A percentile compares a stretch with the other conserved stretches of the same genome.
These are phyloP conservation scores for Xanthoconium stramineum DNA, from an alignment of 768 basidiomycete genomes.

Conservation along the genomic window DNA sequence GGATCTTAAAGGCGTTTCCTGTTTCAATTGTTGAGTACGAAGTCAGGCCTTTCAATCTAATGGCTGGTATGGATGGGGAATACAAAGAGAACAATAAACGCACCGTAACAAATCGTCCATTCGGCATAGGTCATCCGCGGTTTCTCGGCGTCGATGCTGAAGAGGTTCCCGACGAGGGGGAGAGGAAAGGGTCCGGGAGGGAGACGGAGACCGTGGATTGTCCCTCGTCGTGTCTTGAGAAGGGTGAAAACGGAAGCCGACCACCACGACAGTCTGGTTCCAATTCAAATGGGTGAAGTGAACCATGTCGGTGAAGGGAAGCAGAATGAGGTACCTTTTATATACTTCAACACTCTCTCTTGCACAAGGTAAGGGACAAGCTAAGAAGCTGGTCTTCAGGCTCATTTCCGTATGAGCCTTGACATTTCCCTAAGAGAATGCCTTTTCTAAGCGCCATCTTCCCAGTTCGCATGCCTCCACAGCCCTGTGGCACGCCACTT, in stretches of 20 bases:
- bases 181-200: slow-evolving; percentile 20
- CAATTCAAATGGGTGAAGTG: background rate
- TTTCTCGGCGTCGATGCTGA: slow-evolving; percentile 14
- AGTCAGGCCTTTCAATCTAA: too few relatives aligned
- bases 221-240: slow-evolving; percentile 1
- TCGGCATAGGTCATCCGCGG: slow-evolving; percentile 21
- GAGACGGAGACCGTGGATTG: background rate
- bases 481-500: too few relatives aligned
- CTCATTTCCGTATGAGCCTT: too few relatives aligned
- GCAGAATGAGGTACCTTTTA: background rate
- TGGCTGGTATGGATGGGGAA: too few relatives aligned
- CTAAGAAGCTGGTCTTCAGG: too few relatives aligned
- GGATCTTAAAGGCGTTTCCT: slow-evolving; percentile 23
- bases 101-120: slow-evolving; percentile 21
- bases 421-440: too few relatives aligned
- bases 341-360: background rate
- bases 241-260: background rate
- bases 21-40: background rate
- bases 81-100: background rate
- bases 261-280: background rate
- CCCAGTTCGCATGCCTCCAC: too few relatives aligned
- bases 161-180: slow-evolving; percentile 17
- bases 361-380: too few relatives aligned
- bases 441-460: too few relatives aligned
- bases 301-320: slow-evolving; percentile 1